Percentiles rank a stretch among this genome's conserved stretches.
phyloP scores from a whole-genome alignment of 2,329 filamentous ascomycete genomes.

The Colletotrichum australisinense region DNA sequence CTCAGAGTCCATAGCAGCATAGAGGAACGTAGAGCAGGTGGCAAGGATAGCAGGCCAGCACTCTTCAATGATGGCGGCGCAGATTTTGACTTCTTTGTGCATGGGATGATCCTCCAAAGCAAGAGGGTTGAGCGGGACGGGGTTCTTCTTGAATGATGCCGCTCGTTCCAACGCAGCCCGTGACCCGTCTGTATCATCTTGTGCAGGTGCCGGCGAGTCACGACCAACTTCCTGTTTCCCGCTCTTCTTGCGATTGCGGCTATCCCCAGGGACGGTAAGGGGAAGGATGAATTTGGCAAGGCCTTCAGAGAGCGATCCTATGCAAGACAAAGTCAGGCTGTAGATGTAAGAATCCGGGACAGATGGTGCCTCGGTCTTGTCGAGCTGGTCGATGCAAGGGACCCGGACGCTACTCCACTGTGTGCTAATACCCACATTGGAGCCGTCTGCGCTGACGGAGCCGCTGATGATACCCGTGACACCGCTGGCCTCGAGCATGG shows the following conservation, averaged over 20 bases:
- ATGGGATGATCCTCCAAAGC: slow-evolving; percentile 78
- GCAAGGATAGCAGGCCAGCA: slow-evolving; percentile 97
- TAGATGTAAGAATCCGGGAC: slow-evolving; percentile 96
- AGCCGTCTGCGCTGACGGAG: slow-evolving; percentile 73
- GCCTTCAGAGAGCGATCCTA: slow-evolving; percentile 90
- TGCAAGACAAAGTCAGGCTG: slow-evolving; percentile 86
- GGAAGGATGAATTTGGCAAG: slow-evolving; percentile 94
- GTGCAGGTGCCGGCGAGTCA: slow-evolving; percentile 54
- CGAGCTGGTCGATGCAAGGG: slow-evolving; percentile 92
- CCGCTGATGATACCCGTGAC: slow-evolving; percentile 88
- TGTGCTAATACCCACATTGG: slow-evolving; percentile 82
- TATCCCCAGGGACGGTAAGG: slow-evolving; percentile 84
- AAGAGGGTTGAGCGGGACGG: slow-evolving; percentile 87
- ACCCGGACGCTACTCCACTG: slow-evolving; percentile 92
- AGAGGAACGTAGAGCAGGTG: slow-evolving; percentile 94
- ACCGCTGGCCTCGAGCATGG: slow-evolving; percentile 88
- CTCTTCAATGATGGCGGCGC: slow-evolving; percentile 85
- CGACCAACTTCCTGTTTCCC: slow-evolving; percentile 56
- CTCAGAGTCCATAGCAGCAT: slow-evolving; percentile 90
- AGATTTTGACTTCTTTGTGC: slow-evolving; percentile 77
- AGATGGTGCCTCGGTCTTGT: slow-evolving; percentile 85
- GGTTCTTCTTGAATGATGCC: slow-evolving; percentile 78
- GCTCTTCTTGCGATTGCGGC: slow-evolving; percentile 62
- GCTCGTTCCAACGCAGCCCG: slow-evolving; percentile 65
- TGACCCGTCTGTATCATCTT: slow-evolving; percentile 48